Conservation (phyloP, 495 filamentous ascomycete genomes). For the Talaromyces liani region DNA sequence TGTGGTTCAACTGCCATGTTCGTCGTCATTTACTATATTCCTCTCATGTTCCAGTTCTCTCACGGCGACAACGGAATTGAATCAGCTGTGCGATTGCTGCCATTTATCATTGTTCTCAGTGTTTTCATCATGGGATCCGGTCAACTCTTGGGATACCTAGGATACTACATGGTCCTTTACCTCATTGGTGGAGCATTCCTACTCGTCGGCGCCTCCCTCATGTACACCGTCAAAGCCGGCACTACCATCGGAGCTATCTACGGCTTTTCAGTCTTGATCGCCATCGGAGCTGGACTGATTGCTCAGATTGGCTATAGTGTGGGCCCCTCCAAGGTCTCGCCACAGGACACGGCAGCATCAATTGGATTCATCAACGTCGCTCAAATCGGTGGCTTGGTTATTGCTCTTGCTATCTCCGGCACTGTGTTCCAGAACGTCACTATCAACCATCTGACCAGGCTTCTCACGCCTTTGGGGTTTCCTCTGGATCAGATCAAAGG, state of each 20-base stretch:
- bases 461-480: not conserved
- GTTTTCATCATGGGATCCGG: constrained; percentile 37
- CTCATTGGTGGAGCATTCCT: constrained; percentile 40
- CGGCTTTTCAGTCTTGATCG: not conserved
- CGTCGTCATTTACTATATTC: constrained; percentile 42
- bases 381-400: constrained; percentile 1
- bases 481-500: not conserved
- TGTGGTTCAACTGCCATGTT: not conserved
- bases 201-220: constrained; percentile 38
- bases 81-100: constrained; percentile 30
- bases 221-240: constrained; percentile 31
- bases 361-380: not conserved
- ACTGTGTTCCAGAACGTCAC: constrained; percentile 7
- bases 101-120: constrained; percentile 19
- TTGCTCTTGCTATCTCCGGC: constrained; percentile 4
- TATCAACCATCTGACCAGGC: not conserved
- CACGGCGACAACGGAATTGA: constrained; percentile 24
- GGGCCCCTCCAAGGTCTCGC: not conserved
- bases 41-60: constrained; percentile 41
- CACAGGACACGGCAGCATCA: not conserved
- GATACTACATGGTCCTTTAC: constrained; percentile 46
- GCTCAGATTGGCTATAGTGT: not conserved
- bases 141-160: constrained; percentile 28
- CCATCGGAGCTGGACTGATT: not conserved
- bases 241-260: constrained; percentile 7